Conservation (phyloP, 495 filamentous ascomycete genomes). For the Podospora anserina region DNA sequence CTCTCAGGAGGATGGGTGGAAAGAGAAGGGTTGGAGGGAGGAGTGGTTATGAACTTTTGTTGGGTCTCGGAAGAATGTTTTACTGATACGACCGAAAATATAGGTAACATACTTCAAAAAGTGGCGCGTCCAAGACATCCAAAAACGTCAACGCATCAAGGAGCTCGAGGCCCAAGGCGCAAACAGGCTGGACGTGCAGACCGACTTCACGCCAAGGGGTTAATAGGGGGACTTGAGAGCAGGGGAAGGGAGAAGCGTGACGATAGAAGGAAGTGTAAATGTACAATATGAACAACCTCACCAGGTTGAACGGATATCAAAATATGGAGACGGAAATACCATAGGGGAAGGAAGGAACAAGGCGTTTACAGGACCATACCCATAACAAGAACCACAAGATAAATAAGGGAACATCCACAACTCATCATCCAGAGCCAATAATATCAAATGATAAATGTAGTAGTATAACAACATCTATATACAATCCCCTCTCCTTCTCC, state of each 20-base stretch:
- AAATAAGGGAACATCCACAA: slow-evolving; percentile 5
- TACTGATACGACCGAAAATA: not conserved
- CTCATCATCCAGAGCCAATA: not conserved
- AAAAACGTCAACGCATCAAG: slow-evolving; percentile 75
- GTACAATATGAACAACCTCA: not conserved
- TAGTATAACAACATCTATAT: slow-evolving; percentile 4
- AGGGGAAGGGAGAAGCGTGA: not conserved
- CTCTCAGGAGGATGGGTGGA: no score
- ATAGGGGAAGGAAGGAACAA: not conserved
- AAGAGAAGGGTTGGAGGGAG: not conserved
- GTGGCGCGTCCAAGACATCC: slow-evolving; percentile 83
- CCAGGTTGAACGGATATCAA: not conserved
- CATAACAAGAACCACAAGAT: not conserved
- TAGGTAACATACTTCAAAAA: slow-evolving; percentile 98
- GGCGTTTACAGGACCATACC: not conserved
- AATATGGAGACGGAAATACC: not conserved
- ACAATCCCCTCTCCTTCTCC: not conserved
- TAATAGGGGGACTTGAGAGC: slow-evolving; percentile 6
- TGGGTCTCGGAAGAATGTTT: no score
- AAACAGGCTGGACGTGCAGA: slow-evolving; percentile 48
- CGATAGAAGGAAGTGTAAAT: not conserved
- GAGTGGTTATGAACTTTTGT: not conserved
- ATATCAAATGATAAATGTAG: not conserved
- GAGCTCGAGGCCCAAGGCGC: slow-evolving; percentile 78
- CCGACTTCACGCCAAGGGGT: slow-evolving; percentile 27